Evolutionary conservation across 2,329 filamentous ascomycete species (phyloP).

Genomic region (Botrytis squamosa): DNA sequence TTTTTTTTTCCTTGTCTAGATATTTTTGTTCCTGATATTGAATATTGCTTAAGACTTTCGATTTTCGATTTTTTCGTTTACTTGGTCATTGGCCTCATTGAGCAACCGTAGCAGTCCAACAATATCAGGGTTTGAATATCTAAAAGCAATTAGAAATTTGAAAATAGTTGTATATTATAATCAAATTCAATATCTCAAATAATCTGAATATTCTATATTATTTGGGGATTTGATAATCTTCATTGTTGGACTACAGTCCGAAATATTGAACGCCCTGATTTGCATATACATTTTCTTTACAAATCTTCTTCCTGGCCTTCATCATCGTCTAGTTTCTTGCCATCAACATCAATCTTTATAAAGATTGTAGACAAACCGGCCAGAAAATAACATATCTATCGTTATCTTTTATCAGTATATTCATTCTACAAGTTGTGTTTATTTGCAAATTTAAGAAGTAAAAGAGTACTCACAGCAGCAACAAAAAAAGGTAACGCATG

Average conservation of each 20-base stretch:
- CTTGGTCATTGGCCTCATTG: too few species aligned
- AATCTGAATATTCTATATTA: too few species aligned
- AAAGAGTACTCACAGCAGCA: constrained; percentile 33
- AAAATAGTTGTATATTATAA: too few species aligned
- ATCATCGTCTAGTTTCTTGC: neutral
- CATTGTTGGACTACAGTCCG: too few species aligned
- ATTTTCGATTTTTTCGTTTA: too few species aligned
- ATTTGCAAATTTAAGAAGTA: neutral
- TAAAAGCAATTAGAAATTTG: too few species aligned
- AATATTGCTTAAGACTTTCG: neutral
- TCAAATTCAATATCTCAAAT: too few species aligned
- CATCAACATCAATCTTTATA: neutral
- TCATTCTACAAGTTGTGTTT: neutral
- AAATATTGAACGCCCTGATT: too few species aligned
- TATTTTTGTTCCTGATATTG: neutral
- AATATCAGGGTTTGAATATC: too few species aligned
- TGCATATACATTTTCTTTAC: neutral
- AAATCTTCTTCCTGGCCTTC: neutral
- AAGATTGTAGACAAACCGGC: constrained; percentile 13
- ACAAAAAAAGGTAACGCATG: constrained; percentile 37
- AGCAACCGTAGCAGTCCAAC: too few species aligned
- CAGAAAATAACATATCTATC: constrained; percentile 13
- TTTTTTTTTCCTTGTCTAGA: neutral
- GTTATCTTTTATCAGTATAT: neutral
- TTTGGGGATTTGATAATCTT: too few species aligned